These are phyloP conservation scores for Plantago coronopus DNA, from an alignment of 305 asterid species.

Conservation along the genomic window DNA sequence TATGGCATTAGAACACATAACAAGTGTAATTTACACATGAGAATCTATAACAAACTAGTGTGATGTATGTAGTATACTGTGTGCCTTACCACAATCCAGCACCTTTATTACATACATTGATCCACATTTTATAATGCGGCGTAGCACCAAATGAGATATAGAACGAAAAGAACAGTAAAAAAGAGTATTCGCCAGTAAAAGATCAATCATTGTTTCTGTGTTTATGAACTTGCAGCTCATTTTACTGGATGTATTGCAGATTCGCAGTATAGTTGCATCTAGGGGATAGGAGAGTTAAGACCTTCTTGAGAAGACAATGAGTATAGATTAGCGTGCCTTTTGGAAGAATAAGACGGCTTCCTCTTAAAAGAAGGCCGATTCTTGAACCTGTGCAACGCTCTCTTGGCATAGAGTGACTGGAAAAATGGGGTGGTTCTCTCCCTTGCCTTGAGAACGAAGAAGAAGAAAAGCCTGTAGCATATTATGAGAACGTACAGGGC, in stretches of 20 bases:
- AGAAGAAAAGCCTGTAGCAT: constrained; percentile 58
- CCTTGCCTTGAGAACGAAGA: constrained; percentile 53
- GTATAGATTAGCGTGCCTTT: constrained; percentile 35
- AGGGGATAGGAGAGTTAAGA: constrained; percentile 71
- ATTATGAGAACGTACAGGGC: constrained; percentile 55
- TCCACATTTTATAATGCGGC: background rate
- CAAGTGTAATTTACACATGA: background rate
- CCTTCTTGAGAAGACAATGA: constrained; percentile 91
- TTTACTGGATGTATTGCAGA: background rate
- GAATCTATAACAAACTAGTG: background rate
- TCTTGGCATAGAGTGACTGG: constrained; percentile 54
- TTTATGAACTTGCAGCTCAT: background rate
- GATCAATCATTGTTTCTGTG: background rate
- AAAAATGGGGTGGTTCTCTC: constrained; percentile 46
- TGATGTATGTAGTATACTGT: background rate
- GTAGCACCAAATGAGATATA: background rate
- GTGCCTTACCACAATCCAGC: background rate
- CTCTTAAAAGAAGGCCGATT: constrained; percentile 58
- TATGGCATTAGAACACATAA: background rate
- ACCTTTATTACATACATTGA: background rate
- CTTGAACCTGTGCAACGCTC: constrained; percentile 50
- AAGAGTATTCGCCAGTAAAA: background rate
- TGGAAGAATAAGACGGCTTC: constrained; percentile 44
- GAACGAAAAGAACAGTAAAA: background rate
- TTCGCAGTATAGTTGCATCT: constrained; percentile 5